Evolutionary conservation across 495 filamentous ascomycete genomes (phyloP).

Genomic region (Penicillium manginii): DNA sequence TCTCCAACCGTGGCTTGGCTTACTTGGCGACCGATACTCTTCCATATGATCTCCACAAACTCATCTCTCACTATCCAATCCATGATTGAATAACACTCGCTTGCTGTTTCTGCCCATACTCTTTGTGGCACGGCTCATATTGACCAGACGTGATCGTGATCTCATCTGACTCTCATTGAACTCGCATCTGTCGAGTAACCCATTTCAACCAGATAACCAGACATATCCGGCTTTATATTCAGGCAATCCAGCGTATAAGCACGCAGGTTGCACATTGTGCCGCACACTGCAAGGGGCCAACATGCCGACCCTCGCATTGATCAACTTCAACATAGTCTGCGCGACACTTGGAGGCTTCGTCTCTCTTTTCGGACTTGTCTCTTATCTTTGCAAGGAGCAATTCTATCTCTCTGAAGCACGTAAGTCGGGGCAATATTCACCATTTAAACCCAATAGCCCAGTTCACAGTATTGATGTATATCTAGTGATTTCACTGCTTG

Average conservation of each 20-base stretch:
- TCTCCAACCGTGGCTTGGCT: neutral
- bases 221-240: neutral
- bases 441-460: neutral
- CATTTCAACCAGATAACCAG: neutral
- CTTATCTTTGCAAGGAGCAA: constrained; percentile 85
- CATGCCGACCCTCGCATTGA: constrained; percentile 79
- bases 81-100: constrained; percentile 53
- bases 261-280: no score
- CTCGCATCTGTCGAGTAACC: neutral
- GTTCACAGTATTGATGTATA: constrained; percentile 4
- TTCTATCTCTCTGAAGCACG: constrained; percentile 91
- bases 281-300: constrained; percentile 16
- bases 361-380: constrained; percentile 84
- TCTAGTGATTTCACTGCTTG: constrained; percentile 79
- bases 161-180: no score
- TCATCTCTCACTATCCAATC: constrained; percentile 19
- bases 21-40: neutral
- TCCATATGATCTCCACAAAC: constrained; percentile 28
- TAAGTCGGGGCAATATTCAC: constrained; percentile 44
- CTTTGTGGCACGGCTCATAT: constrained; percentile 5
- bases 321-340: constrained; percentile 89
- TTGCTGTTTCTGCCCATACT: constrained; percentile 12
- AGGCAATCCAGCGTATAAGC: no score
- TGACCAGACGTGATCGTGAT: neutral
- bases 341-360: constrained; percentile 86